Evolutionary conservation across 495 filamentous ascomycete species (phyloP).

Genomic region (Xylaria nigripes): DNA sequence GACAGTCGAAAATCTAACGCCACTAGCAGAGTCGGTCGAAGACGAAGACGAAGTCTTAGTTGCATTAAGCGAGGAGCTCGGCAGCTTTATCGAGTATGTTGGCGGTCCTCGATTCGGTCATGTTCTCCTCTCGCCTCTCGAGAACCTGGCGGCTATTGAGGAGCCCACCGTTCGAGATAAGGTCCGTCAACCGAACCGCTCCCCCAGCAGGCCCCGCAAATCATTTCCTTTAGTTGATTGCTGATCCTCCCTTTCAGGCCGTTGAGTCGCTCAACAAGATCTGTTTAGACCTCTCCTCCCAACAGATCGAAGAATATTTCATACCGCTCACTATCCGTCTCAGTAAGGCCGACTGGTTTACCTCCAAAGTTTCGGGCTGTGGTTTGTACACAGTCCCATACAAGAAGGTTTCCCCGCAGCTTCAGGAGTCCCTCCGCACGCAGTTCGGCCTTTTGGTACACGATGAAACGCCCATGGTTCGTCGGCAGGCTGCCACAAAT

Average conservation of each 20-base stretch:
- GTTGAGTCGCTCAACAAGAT: constrained; percentile 99
- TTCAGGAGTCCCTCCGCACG: constrained; percentile 81
- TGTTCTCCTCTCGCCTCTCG: constrained; percentile 90
- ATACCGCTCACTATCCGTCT: constrained; percentile 89
- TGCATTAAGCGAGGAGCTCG: constrained; percentile 91
- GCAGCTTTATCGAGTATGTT: constrained; percentile 94
- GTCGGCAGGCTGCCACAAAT: constrained; percentile 91
- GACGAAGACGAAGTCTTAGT: constrained; percentile 98
- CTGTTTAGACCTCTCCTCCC: constrained; percentile 76
- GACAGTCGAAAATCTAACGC: constrained; percentile 16
- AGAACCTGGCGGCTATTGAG: constrained; percentile 97
- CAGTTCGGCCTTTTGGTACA: constrained; percentile 89
- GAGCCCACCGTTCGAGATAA: constrained; percentile 96
- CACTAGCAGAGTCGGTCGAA: constrained; percentile 79
- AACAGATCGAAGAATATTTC: constrained; percentile 93
- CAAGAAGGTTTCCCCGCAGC: constrained; percentile 70
- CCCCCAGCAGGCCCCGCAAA: neutral
- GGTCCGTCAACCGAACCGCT: constrained; percentile 39
- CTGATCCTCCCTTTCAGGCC: constrained; percentile 50
- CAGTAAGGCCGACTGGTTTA: constrained; percentile 99
- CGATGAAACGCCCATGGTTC: constrained; percentile 98
- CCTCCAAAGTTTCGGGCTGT: constrained; percentile 95
- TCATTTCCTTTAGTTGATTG: constrained; percentile 5
- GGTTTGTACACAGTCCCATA: constrained; percentile 91
- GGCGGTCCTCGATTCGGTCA: constrained; percentile 90